Evolutionary conservation across 2,329 filamentous ascomycete species (phyloP).

Genomic region (Drechslerella coelobrocha): DNA sequence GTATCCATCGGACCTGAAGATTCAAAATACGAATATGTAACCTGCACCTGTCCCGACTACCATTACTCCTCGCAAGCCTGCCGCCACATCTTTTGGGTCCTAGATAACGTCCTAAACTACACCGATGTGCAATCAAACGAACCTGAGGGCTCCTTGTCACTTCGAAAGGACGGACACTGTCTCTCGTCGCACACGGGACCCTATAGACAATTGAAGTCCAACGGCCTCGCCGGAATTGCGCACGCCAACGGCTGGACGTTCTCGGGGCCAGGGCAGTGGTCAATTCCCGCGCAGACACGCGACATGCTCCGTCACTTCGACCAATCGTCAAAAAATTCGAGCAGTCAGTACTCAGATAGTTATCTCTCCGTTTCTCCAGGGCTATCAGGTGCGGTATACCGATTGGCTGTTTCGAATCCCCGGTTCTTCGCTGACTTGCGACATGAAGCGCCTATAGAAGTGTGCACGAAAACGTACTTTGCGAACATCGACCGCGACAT

Average conservation of each 20-base stretch:
- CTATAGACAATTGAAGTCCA: constrained; percentile 22
- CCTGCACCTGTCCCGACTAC: constrained; percentile 23
- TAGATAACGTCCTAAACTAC: constrained; percentile 34
- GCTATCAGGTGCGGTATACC: constrained; percentile 45
- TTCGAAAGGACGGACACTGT: constrained; percentile 37
- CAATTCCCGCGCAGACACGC: constrained; percentile 13
- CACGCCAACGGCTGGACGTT: constrained; percentile 22
- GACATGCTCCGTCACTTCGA: constrained; percentile 46
- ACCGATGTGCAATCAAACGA: constrained; percentile 9
- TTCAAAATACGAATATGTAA: constrained; percentile 31
- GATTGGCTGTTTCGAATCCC: constrained; percentile 45
- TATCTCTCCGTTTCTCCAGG: constrained; percentile 33
- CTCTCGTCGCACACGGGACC: constrained; percentile 15
- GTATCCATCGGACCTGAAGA: constrained; percentile 27
- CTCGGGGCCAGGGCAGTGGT: constrained; percentile 28
- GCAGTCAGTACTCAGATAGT: constrained; percentile 31
- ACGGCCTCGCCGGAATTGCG: constrained; percentile 22
- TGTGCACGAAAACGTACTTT: constrained; percentile 37
- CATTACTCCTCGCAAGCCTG: constrained; percentile 16
- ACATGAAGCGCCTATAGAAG: constrained; percentile 41
- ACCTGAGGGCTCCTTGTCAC: constrained; percentile 10
- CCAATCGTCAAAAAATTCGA: constrained; percentile 7
- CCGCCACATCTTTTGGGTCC: constrained; percentile 40
- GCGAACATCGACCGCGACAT: constrained; percentile 11
- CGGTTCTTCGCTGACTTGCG: constrained; percentile 47